Base-by-base conservation (phyloP, 306 rosid genomes). In the Rubus parviflorus region DNA sequence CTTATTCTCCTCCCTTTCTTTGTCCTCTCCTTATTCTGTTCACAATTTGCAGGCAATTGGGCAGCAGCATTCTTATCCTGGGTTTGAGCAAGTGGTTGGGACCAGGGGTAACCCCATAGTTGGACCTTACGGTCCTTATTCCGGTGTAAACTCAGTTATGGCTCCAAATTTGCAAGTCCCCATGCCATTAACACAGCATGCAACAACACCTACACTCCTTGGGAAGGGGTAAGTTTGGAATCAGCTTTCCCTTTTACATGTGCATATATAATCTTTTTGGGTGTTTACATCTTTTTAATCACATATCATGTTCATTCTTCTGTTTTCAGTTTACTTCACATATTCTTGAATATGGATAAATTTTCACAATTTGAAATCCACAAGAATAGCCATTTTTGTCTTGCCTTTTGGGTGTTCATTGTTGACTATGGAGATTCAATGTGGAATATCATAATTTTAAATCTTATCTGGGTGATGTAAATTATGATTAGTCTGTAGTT, bases 201-300 rank as follows among this genome's bases (percentile, higher is more conserved):
- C 87, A 46, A 72, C 89, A 43, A 38, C 90, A 61, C 86, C 90
- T 15, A 64, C 93, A 43, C 88, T 95, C 74, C 85, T 92, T 47
- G 99, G 97, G 73, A 90, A 92, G 87, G 97, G 99, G 99, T 95
- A 87, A 84, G 23, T 75, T 74, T 43, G 51, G 58, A 67, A 30
- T 75, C 47, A 30, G 54, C 25, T 69, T 48, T 70, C 74, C 80
- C 73, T 82, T 80, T 75, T 22, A 69, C 65, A 23, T 58, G 43
- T 47, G 62, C 69, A 45, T 30, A 30, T 1, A 30, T 30, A 30
- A 30, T 30, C 35, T 30, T 30, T 30, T 30, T 30, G 35, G 35
- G 2, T 30, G 35, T 30, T 30, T 30, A 2, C 35, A 30, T 30
- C 35, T 30, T 30, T 72, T 53, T n/a, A 17, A 10, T 16, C 16